Base-by-base conservation (phyloP, 208 protist species). In the Paratrypanosoma confusum region DNA sequence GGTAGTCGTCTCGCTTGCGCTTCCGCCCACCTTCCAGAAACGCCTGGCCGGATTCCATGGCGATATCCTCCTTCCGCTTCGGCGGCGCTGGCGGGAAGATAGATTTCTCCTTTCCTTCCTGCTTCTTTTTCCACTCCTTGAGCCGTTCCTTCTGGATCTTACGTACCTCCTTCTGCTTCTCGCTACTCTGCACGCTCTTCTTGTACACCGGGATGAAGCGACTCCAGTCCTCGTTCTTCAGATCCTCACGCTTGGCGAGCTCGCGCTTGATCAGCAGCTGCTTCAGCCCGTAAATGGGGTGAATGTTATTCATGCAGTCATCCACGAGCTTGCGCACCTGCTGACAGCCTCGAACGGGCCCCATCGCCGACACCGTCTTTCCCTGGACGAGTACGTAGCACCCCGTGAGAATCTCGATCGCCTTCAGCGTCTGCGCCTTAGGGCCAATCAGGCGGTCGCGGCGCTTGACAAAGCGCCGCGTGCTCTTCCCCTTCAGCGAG, bases 251-350 rank as follows among this genome's bases (percentile, higher is more conserved):
- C 54, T 98, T 99, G 13, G 57, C 52, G 8, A 99, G 81, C 63
- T 99, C 98, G 3, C 93, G 77, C 64, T 98, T 98, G 65, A 99
- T 99, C 78, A 99, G 98, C 16, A 99, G 66, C 51, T 93, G 89
- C 71, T 99, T 99, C 32, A 99, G 97, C 51, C 98, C 96, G 65
- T 99, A 99, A 35, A 99, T 97, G 8, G 98, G 98, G 55, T 99
- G 98, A 31, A 99, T 97, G 57, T 99, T 99, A 52, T 97, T 90
- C 96, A 99, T 99, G 73, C 97, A 99, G 55, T 99, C 98, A 33
- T 96, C 80, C 5, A 99, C 96, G 26, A 99, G 95, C 44, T 95
- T 86, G 20, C 95, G 78, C 5, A 98, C 97, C 61, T 86, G 70
- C 51, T 97, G 96, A 10, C 95, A 79, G 7, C 97, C 97, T 49